Evolutionary conservation across 352 stramenopile genomes (phyloP).

Genomic region (Plasmopara halstedii): DNA sequence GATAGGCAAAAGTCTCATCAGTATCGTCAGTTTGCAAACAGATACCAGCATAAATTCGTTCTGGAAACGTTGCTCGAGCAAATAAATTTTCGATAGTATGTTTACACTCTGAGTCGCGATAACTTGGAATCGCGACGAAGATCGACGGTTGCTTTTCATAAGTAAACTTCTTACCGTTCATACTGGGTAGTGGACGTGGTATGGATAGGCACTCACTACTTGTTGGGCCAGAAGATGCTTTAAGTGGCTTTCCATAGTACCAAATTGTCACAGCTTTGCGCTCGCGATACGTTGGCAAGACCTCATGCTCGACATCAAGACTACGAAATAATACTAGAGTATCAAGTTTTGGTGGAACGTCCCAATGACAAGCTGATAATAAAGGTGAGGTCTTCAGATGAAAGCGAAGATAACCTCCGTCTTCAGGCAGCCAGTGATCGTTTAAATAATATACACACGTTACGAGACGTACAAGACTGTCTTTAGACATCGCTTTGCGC

Average conservation of each 20-base stretch:
- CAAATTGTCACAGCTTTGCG: slow-evolving; percentile 91
- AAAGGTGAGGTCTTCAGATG: slow-evolving; percentile 27
- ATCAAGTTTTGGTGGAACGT: slow-evolving; percentile 80
- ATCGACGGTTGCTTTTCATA: slow-evolving; percentile 44
- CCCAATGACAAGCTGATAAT: slow-evolving; percentile 28
- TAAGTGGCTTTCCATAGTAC: slow-evolving; percentile 75
- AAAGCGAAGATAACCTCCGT: slow-evolving; percentile 63
- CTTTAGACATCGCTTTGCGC: background rate
- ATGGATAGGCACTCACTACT: background rate
- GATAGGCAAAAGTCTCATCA: slow-evolving; percentile 31
- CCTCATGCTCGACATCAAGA: slow-evolving; percentile 87
- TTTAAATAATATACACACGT: slow-evolving; percentile 88
- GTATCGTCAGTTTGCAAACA: slow-evolving; percentile 76
- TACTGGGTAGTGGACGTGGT: slow-evolving; percentile 2
- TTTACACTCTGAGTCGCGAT: slow-evolving; percentile 86
- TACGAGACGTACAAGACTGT: slow-evolving; percentile 42
- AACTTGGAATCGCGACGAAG: slow-evolving; percentile 92
- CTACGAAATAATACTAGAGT: slow-evolving; percentile 89
- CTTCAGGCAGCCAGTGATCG: slow-evolving; percentile 43
- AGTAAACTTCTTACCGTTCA: background rate
- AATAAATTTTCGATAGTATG: slow-evolving; percentile 79
- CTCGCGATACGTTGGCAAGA: slow-evolving; percentile 69
- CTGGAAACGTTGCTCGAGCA: slow-evolving; percentile 45
- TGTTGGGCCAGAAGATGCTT: background rate
- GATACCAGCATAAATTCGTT: slow-evolving; percentile 78